Base-by-base conservation (phyloP, 306 rosid genomes). In the Pyrus betulifolia region DNA sequence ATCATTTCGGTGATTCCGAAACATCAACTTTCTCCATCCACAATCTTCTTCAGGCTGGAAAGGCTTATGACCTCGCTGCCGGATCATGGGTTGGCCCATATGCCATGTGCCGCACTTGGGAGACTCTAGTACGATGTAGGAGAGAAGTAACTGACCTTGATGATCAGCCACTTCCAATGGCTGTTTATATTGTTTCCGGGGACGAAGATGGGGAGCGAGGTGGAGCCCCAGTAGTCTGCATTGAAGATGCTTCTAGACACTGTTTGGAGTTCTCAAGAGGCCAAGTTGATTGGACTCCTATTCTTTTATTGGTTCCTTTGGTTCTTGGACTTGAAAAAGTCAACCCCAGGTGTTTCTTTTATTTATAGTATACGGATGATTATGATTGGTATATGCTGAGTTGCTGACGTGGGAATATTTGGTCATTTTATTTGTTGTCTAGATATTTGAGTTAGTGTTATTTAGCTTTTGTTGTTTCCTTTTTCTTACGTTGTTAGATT, bases 71-170 rank as follows among this genome's bases (percentile, higher is more conserved):
- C 79, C 92, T 95, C 38, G 91, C 97, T 70, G 93, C 90, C 71
- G 99, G 99, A 65, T 95, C 97, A 63, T 95, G 99, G 99, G 91
- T 95, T 75, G 99, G 99, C 22, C 99, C 99, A 27, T 95, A 95
- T 92, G 99, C 99, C 54, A 89, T 95, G 93, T 95, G 99, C 79
- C 96, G 96, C 67, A 77, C 99, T 21, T 95, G 93, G 99, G 99
- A 90, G 84, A 87, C 91, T 82, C 88, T 95, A 59, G 89, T 87
- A 65, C 88, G 90, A 67, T 79, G 49, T 71, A 86, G 33, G 72
- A 83, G 92, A 76, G 92, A 78, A 76, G 72, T 23, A 40, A 69
- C 52, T 77, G 88, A 78, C 75, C 79, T 66, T 82, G 91, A 79
- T 86, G 81, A 79, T 44, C 95, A 79, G 78, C 86, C 86, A 70